Percentiles rank a stretch among this genome's conserved stretches.
Conservation (phyloP, 2,329 filamentous ascomycete species). For the Ceratocystis harringtonii region DNA sequence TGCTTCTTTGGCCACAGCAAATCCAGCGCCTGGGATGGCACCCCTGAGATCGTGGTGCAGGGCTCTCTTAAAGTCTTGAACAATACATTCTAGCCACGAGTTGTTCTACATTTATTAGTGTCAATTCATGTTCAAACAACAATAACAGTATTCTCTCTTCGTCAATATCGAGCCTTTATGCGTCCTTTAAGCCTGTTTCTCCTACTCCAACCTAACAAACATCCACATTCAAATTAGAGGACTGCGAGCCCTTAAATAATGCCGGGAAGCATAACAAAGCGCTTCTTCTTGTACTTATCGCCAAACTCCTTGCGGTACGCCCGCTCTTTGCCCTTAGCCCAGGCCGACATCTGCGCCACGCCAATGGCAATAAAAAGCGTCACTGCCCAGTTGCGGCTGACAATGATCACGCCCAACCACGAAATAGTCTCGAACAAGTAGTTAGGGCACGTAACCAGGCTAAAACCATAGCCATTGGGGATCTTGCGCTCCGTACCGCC, state of each 20-base stretch:
- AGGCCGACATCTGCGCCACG: constrained; percentile 63
- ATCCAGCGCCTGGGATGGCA: neutral
- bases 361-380: constrained; percentile 62
- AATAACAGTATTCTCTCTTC: neutral
- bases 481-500: constrained; percentile 81
- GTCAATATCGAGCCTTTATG: neutral
- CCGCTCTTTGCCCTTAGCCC: constrained; percentile 85
- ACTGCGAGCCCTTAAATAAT: constrained; percentile 38
- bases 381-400: constrained; percentile 66
- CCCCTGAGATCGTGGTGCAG: neutral
- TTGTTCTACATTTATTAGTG: neutral
- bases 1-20: neutral
- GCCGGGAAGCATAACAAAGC: constrained; percentile 65
- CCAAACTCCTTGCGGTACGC: constrained; percentile 83
- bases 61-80: neutral
- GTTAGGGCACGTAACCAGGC: constrained; percentile 84
- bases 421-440: constrained; percentile 86
- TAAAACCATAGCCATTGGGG: constrained; percentile 71
- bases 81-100: neutral
- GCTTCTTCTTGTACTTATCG: constrained; percentile 91
- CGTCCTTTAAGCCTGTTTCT: neutral
- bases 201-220: neutral
- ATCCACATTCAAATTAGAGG: neutral
- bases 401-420: constrained; percentile 69
- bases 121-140: neutral